These are phyloP conservation scores for Penicillium taxi DNA, from an alignment of 495 filamentous ascomycete genomes.

Conservation along the genomic window DNA sequence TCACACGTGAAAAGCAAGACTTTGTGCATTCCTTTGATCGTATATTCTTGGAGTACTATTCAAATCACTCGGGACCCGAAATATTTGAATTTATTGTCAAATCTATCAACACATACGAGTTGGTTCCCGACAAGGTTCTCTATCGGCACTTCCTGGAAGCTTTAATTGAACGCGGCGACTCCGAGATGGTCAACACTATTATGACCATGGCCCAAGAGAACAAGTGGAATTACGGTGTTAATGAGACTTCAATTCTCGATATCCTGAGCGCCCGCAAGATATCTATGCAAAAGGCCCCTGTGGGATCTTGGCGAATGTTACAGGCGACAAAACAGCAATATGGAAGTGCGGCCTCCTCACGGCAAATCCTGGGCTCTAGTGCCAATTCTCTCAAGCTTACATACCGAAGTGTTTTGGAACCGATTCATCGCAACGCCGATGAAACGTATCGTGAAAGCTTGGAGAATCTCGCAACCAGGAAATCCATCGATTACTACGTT, in stretches of 20 bases:
- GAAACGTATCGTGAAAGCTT: slow-evolving; percentile 20
- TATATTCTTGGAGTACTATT: slow-evolving; percentile 40
- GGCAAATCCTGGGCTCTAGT: slow-evolving; percentile 29
- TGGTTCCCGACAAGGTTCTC: slow-evolving; percentile 33
- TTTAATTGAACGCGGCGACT: slow-evolving; percentile 31
- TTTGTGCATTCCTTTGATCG: slow-evolving; percentile 33
- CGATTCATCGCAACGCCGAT: slow-evolving; percentile 13
- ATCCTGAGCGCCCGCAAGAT: slow-evolving; percentile 24
- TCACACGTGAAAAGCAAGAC: slow-evolving; percentile 21
- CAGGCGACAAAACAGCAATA: slow-evolving; percentile 32
- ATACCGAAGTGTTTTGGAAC: slow-evolving; percentile 6
- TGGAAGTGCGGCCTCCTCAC: slow-evolving; percentile 25
- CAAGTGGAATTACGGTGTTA: slow-evolving; percentile 27
- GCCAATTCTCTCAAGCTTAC: slow-evolving; percentile 6
- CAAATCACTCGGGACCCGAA: slow-evolving; percentile 24
- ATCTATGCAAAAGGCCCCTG: slow-evolving; percentile 27
- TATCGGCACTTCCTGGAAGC: slow-evolving; percentile 38
- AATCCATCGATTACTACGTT: slow-evolving; percentile 25
- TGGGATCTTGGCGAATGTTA: slow-evolving; percentile 39
- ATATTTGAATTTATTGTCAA: slow-evolving; percentile 30
- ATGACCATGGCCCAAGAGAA: slow-evolving; percentile 20
- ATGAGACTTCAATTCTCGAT: slow-evolving; percentile 21
- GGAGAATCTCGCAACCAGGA: slow-evolving; percentile 18
- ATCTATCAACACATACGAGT: slow-evolving; percentile 28
- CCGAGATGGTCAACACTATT: slow-evolving; percentile 23